A percentile compares a stretch with the other conserved stretches of the same genome.
Conservation (phyloP, 75 land plant species). For the Larix kaempferi region DNA sequence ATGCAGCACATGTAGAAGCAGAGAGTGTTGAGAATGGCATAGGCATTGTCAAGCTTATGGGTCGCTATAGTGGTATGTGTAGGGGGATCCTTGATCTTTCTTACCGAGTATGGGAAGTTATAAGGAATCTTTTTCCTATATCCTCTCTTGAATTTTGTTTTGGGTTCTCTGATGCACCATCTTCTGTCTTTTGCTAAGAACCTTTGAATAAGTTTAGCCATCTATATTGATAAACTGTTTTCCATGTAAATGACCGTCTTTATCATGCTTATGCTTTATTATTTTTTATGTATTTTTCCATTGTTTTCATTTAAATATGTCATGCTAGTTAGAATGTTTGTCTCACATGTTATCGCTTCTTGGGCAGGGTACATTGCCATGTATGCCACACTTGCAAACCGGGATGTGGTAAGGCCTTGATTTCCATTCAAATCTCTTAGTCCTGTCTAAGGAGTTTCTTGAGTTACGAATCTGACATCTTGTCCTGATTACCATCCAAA, state of each 20-base stretch:
- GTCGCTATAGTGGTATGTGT: slow-evolving; percentile 87
- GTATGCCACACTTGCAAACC: slow-evolving; percentile 94
- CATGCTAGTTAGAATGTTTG: background rate
- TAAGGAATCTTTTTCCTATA: background rate
- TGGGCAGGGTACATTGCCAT: slow-evolving; percentile 91
- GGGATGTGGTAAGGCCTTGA: slow-evolving; percentile 80
- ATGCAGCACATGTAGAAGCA: slow-evolving; percentile 97
- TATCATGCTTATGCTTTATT: background rate
- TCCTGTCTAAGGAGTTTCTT: background rate
- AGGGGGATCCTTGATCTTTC: background rate
- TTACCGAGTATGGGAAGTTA: background rate
- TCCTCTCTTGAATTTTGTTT: background rate
- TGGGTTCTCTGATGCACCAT: background rate
- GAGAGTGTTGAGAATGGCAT: slow-evolving; percentile 94
- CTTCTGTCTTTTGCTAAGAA: no score
- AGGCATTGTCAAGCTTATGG: slow-evolving; percentile 95
- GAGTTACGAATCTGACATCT: background rate
- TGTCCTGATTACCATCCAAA: background rate
- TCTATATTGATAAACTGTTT: background rate
- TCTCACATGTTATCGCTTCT: background rate
- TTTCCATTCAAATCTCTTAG: background rate
- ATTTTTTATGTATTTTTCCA: background rate
- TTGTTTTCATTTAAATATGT: background rate
- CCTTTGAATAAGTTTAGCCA: background rate
- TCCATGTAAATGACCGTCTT: background rate